Base-by-base conservation (phyloP, 352 stramenopile genomes). In the Halophytophthora polymorphica region DNA sequence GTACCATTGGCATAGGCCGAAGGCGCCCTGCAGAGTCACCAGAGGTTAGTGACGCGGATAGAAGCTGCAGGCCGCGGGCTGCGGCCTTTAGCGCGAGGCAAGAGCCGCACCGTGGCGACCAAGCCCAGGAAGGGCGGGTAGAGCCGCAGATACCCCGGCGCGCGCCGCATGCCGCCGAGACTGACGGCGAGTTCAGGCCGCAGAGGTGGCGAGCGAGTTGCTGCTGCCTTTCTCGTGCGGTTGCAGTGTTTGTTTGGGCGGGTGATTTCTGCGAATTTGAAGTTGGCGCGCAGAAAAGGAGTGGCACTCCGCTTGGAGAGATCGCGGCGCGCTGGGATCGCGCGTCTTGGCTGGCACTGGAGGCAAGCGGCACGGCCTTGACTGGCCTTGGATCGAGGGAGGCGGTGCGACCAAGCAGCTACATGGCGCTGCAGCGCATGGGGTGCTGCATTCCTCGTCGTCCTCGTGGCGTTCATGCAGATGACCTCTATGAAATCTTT, bases 1-100 rank as follows among this genome's bases (percentile, higher is more conserved):
- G 56, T 76, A 86, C 73, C 71, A 87, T 56, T 84, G 69, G 47
- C 71, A 81, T 35, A 73, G 60, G 40, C 51, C 48, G 25, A 77
- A 69, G 48, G 59, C 62, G 11, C 35, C 51, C 74, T 85, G 29
- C 21, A 13, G n/a, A 15, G 13, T 14, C 40, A 19, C 21, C 61
- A 50, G 31, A 33, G 50, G 14, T 22, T 40, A n/a, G 11, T 38
- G 2, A 42, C 40, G 22, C 38, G 46, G 13, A 22, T 10, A 0
- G 51, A 22, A 55, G 38, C 28, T 12, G 25, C 22, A 37, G 40
- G 15, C 13, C 22, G 38, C 2, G 15, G 14, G 21, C 29, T 38
- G 33, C 15, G 18, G 1, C 29, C 15, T 31, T 12, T 14, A 45
- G 17, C 14, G 4, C 15, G 1, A 36, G 19, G 5, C 35, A 6